phyloP scores from a whole-genome alignment of 1,284 basidiomycete genomes.

The Fomitiporia mediterranea region DNA sequence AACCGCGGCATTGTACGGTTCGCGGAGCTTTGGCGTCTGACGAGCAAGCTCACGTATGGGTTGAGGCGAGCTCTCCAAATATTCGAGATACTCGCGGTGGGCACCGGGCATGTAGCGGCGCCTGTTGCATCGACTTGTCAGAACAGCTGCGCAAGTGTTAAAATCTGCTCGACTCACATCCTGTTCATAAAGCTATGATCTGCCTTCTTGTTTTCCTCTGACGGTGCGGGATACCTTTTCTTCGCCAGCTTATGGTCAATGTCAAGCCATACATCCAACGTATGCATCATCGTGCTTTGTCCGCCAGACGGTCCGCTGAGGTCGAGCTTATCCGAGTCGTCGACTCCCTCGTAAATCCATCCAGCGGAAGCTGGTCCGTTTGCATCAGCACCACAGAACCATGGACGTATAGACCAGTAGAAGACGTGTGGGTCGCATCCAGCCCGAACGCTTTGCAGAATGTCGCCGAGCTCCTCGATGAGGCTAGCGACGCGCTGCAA shows the following conservation, averaged over 20 bases:
- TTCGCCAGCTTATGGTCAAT: slow-evolving; percentile 79
- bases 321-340: slow-evolving; percentile 51
- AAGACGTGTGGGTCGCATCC: slow-evolving; percentile 85
- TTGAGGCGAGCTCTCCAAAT: slow-evolving; percentile 44
- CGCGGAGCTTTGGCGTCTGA: slow-evolving; percentile 50
- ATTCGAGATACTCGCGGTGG: slow-evolving; percentile 62
- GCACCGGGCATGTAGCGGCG: slow-evolving; percentile 76
- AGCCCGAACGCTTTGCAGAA: slow-evolving; percentile 67
- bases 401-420: slow-evolving; percentile 89
- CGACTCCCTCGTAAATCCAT: slow-evolving; percentile 86
- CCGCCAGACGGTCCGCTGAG: slow-evolving; percentile 91
- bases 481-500: slow-evolving; percentile 66
- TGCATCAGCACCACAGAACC: slow-evolving; percentile 84
- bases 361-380: slow-evolving; percentile 47
- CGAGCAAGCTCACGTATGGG: slow-evolving; percentile 58
- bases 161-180: slow-evolving; percentile 43
- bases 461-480: slow-evolving; percentile 69
- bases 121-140: slow-evolving; percentile 7
- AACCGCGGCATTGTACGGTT: slow-evolving; percentile 79
- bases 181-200: slow-evolving; percentile 75
- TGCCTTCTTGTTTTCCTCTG: slow-evolving; percentile 56
- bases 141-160: neutral
- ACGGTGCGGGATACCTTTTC: slow-evolving; percentile 65
- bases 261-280: slow-evolving; percentile 76
- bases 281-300: slow-evolving; percentile 88